A percentile compares a stretch with the other conserved stretches of the same genome.
These are phyloP conservation scores for Meredithiella fracta DNA, from an alignment of 2,329 filamentous ascomycete species.

Conservation along the genomic window DNA sequence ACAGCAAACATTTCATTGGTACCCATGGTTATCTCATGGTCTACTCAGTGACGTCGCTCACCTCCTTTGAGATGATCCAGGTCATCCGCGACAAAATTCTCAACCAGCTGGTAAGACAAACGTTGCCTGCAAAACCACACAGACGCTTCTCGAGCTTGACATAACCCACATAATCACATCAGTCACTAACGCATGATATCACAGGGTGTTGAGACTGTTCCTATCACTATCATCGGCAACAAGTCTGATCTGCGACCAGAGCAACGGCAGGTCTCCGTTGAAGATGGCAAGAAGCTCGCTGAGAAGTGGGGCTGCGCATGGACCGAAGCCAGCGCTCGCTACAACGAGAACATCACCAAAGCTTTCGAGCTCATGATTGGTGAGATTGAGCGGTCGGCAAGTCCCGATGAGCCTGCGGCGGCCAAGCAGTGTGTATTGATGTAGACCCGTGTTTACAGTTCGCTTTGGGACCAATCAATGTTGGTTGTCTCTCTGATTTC, in stretches of 20 bases:
- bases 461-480: not conserved
- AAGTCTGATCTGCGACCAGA: conserved; percentile 88
- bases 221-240: conserved; percentile 89
- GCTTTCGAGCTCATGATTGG: conserved; percentile 89
- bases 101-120: conserved; percentile 65
- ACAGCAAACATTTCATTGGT: conserved; percentile 97
- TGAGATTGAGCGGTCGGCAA: conserved; percentile 88
- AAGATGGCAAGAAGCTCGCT: conserved; percentile 70
- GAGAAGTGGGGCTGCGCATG: conserved; percentile 84
- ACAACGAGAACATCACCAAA: conserved; percentile 83
- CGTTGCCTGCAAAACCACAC: not conserved
- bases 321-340: conserved; percentile 86
- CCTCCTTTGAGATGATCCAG: conserved; percentile 93
- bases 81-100: conserved; percentile 95
- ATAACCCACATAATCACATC: not conserved
- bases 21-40: conserved; percentile 98
- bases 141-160: not conserved
- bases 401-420: conserved; percentile 66
- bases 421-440: conserved; percentile 73
- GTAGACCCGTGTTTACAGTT: conserved; percentile 32
- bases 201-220: conserved; percentile 84
- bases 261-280: conserved; percentile 74
- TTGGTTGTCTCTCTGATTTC: not conserved
- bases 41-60: conserved; percentile 87
- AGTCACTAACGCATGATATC: conserved; percentile 9